A percentile compares a stretch with the other conserved stretches of the same genome.
Conservation (phyloP, 805 yeast species). For the Ascoidea asiatica region DNA sequence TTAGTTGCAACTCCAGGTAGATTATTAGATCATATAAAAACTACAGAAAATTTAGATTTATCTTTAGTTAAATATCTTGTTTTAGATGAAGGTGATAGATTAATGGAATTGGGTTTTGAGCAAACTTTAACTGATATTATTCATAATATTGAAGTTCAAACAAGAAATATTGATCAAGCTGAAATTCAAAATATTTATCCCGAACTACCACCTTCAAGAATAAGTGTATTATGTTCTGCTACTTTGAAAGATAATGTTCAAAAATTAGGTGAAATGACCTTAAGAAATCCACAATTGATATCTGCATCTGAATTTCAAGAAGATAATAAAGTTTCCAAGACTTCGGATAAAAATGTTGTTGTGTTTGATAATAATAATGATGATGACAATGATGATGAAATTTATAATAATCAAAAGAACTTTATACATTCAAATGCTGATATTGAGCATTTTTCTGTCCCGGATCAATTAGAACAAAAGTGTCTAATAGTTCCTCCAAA, state of each 20-base stretch:
- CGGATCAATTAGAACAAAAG: conserved; percentile 80
- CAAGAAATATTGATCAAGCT: conserved; percentile 11
- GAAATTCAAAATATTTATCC: conserved; percentile 25
- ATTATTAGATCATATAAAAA: conserved; percentile 84
- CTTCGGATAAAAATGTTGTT: too few species aligned
- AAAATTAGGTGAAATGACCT: conserved; percentile 65
- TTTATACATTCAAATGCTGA: too few species aligned
- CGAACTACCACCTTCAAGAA: conserved; percentile 52
- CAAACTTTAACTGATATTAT: conserved; percentile 78
- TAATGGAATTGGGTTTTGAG: conserved; percentile 93
- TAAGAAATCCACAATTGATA: conserved; percentile 63
- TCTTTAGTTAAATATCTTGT: conserved; percentile 76
- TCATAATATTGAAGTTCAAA: conserved; percentile 35
- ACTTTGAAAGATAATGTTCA: conserved; percentile 75
- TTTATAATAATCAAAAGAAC: background rate
- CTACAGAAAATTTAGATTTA: conserved; percentile 57
- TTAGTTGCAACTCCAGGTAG: conserved; percentile 98
- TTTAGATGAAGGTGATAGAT: conserved; percentile 91
- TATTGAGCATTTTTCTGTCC: conserved; percentile 41
- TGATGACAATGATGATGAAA: conserved; percentile 9
- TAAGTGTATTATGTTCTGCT: conserved; percentile 86
- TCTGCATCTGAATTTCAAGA: conserved; percentile 18
- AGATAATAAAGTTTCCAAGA: conserved; percentile 12
- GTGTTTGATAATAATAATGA: conserved; percentile 13
- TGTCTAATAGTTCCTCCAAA: conserved; percentile 86